Conservation (phyloP, 306 rosid genomes). For the Lagenaria siceraria region DNA sequence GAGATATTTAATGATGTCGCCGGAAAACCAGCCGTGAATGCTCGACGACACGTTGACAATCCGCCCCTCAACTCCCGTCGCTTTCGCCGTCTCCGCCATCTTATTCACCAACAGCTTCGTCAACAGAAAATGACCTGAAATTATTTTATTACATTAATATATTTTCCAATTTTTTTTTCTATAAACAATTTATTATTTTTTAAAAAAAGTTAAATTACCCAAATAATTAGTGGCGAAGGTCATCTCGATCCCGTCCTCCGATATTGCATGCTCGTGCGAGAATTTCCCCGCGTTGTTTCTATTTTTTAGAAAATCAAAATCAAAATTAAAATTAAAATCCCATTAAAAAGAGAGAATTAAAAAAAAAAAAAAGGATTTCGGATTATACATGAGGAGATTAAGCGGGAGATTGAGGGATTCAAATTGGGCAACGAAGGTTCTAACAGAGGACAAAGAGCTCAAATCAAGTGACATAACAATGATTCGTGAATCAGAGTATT, state of each 20-base stretch:
- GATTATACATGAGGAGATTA: conserved; percentile 56
- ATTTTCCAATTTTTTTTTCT: neutral
- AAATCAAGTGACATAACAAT: conserved; percentile 74
- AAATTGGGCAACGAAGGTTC: conserved; percentile 44
- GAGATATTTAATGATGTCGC: conserved; percentile 47
- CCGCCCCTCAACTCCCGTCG: conserved; percentile 62
- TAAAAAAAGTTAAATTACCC: conserved; percentile 18
- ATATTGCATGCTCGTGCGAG: conserved; percentile 55
- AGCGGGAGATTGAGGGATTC: conserved; percentile 56
- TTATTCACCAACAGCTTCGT: conserved; percentile 50
- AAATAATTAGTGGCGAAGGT: conserved; percentile 84
- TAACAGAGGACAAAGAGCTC: conserved; percentile 61
- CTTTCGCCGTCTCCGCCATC: conserved; percentile 58
- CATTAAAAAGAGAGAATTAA: neutral
- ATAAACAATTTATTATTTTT: neutral
- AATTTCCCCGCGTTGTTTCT: conserved; percentile 95
- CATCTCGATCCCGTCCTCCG: conserved; percentile 88
- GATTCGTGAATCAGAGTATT: conserved; percentile 41
- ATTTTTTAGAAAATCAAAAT: too few species aligned
- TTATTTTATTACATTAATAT: too few species aligned
- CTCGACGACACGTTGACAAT: conserved; percentile 87
- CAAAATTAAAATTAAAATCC: neutral
- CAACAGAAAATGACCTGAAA: conserved; percentile 77
- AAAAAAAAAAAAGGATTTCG: neutral
- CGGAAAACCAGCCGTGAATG: conserved; percentile 79